These are phyloP conservation scores for Trypanosoma congolense DNA, from an alignment of 208 protist genomes.

Conservation along the genomic window DNA sequence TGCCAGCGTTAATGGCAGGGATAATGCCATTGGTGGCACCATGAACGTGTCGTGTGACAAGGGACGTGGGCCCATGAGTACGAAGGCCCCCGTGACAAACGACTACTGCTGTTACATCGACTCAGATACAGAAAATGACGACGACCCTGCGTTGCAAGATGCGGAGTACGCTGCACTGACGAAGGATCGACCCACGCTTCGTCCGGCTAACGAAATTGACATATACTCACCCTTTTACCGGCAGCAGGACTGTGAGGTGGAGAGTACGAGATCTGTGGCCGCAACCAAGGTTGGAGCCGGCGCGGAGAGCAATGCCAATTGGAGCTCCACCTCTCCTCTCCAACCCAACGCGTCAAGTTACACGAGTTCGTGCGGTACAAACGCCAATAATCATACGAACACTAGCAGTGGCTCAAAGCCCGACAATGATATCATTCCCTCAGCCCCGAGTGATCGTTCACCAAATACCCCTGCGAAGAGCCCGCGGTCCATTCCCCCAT, in stretches of 20 bases:
- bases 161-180: conserved; percentile 60
- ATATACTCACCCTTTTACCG: conserved; percentile 5
- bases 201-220: conserved; percentile 33
- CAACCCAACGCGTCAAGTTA: too few species aligned
- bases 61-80: neutral
- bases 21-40: neutral
- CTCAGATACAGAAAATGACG: conserved; percentile 57
- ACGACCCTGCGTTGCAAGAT: conserved; percentile 20
- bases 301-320: neutral
- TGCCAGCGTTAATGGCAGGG: neutral
- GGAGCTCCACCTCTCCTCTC: neutral
- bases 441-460: neutral
- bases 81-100: neutral
- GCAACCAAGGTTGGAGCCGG: neutral
- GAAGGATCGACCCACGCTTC: conserved; percentile 52
- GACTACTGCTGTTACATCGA: conserved; percentile 51
- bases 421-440: neutral
- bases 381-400: too few species aligned
- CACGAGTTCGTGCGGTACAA: too few species aligned
- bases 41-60: neutral
- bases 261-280: neutral
- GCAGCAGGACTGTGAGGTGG: neutral
- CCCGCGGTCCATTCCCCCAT: neutral
- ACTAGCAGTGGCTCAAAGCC: too few species aligned
- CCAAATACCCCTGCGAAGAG: neutral